Evolutionary conservation across 371 early-diverging fungal species (phyloP).

Genomic region (Zychaea mexicana): DNA sequence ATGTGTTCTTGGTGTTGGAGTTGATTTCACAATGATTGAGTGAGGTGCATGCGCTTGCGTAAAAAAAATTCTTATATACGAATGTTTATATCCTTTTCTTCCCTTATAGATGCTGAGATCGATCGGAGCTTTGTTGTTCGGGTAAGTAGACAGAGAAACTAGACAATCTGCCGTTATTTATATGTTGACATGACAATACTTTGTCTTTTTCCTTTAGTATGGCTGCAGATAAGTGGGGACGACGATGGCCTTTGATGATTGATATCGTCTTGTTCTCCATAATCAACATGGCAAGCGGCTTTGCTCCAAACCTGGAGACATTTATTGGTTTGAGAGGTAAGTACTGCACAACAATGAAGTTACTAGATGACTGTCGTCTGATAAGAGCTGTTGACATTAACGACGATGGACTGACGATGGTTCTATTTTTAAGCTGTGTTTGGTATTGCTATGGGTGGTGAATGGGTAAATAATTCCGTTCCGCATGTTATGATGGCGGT

Average conservation of each 20-base stretch:
- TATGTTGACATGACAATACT: background rate
- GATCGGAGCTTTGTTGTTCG: slow-evolving; percentile 76
- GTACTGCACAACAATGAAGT: no score
- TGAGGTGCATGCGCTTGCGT: no score
- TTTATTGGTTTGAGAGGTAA: slow-evolving; percentile 54
- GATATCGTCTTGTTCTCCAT: slow-evolving; percentile 66
- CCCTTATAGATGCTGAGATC: slow-evolving; percentile 60
- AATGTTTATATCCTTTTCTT: background rate
- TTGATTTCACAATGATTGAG: no score
- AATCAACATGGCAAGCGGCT: slow-evolving; percentile 70
- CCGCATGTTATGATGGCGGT: no score
- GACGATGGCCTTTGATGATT: slow-evolving; percentile 68
- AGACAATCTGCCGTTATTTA: no score
- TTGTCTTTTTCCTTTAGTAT: slow-evolving; percentile 21
- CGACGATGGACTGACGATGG: no score
- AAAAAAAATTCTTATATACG: background rate
- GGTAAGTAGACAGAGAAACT: slow-evolving; percentile 27
- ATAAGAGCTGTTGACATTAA: no score
- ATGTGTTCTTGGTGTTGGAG: background rate
- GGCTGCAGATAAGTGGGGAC: slow-evolving; percentile 68
- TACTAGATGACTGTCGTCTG: no score
- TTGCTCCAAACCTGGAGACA: slow-evolving; percentile 55
- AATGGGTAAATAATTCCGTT: slow-evolving; percentile 67
- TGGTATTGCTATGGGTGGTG: slow-evolving; percentile 77
- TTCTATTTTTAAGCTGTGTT: no score